A percentile compares a stretch with the other conserved stretches of the same genome.
Evolutionary conservation across 768 basidiomycete species (phyloP).

Genomic region (Mycena haematopus): DNA sequence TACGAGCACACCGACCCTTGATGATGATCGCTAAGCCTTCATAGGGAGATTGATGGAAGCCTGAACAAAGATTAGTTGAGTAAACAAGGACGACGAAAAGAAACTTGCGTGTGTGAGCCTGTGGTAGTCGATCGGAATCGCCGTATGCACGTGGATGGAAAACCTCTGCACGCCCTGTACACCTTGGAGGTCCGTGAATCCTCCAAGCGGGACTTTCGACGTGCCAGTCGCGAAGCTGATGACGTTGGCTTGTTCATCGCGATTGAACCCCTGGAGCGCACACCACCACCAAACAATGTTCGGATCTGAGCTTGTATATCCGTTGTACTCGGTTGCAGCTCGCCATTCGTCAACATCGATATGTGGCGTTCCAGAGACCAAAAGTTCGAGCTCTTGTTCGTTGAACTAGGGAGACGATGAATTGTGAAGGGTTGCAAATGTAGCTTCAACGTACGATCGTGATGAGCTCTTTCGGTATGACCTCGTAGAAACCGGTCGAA

Average conservation of each 20-base stretch:
- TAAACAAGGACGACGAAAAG: not conserved
- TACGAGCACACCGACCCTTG: too few relatives aligned
- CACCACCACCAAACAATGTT: slow-evolving; percentile 99
- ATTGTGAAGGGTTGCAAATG: slow-evolving; percentile 4
- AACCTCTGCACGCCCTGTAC: slow-evolving; percentile 94
- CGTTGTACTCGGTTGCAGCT: slow-evolving; percentile 89
- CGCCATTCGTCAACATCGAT: slow-evolving; percentile 99
- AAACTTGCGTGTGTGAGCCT: slow-evolving; percentile 86
- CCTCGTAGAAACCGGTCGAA: slow-evolving; percentile 92
- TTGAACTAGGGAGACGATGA: slow-evolving; percentile 68
- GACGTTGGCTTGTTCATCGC: slow-evolving; percentile 96
- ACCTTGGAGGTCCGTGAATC: slow-evolving; percentile 94
- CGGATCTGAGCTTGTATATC: slow-evolving; percentile 87
- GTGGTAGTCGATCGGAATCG: slow-evolving; percentile 82
- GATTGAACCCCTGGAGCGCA: slow-evolving; percentile 95
- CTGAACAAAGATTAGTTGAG: slow-evolving; percentile 45
- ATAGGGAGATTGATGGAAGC: slow-evolving; percentile 97
- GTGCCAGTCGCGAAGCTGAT: slow-evolving; percentile 96
- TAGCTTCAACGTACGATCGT: slow-evolving; percentile 70
- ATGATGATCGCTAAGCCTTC: too few relatives aligned
- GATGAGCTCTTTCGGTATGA: slow-evolving; percentile 95
- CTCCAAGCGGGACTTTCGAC: slow-evolving; percentile 91
- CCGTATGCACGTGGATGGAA: slow-evolving; percentile 95
- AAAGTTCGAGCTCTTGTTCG: slow-evolving; percentile 90
- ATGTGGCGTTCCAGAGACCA: slow-evolving; percentile 97